phyloP scores from a whole-genome alignment of 257 asterid species.

The Fraxinus quadrangulata region DNA sequence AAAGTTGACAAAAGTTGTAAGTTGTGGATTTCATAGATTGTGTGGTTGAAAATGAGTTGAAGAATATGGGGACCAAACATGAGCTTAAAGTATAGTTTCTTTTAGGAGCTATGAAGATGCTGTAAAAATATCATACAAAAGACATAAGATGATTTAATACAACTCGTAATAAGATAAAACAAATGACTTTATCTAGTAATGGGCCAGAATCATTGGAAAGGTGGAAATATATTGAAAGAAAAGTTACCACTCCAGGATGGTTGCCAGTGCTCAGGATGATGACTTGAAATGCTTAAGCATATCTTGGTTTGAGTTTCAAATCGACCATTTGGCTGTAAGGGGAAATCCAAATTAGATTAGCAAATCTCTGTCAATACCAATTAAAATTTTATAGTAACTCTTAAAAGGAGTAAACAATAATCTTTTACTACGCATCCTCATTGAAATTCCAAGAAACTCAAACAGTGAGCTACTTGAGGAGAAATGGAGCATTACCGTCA shows the following conservation, averaged over 20 bases:
- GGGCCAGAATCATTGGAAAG: not conserved
- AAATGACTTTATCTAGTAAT: not conserved
- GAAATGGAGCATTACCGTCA: slow-evolving; percentile 50
- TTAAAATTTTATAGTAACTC: not conserved
- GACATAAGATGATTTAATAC: not conserved
- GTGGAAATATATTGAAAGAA: not conserved
- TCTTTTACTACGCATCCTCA: not conserved
- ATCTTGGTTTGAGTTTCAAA: slow-evolving; percentile 96
- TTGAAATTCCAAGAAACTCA: not conserved
- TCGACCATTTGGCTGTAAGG: slow-evolving; percentile 85
- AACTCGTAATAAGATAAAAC: not conserved
- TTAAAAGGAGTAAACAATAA: not conserved
- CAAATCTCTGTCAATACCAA: not conserved
- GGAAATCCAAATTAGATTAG: not conserved
- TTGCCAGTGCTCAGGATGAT: slow-evolving; percentile 99
- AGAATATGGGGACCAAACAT: too few species aligned
- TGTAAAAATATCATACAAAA: not conserved
- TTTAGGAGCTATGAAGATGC: not conserved
- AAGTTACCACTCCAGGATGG: slow-evolving; percentile 94
- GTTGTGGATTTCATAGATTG: too few species aligned
- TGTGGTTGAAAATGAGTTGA: too few species aligned
- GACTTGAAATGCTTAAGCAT: slow-evolving; percentile 95
- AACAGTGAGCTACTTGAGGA: slow-evolving; percentile 13
- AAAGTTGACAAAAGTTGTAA: too few species aligned
- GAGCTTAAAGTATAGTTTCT: not conserved